Evolutionary conservation across 768 basidiomycete genomes (phyloP).

Genomic region (Pisolithus orientalis): DNA sequence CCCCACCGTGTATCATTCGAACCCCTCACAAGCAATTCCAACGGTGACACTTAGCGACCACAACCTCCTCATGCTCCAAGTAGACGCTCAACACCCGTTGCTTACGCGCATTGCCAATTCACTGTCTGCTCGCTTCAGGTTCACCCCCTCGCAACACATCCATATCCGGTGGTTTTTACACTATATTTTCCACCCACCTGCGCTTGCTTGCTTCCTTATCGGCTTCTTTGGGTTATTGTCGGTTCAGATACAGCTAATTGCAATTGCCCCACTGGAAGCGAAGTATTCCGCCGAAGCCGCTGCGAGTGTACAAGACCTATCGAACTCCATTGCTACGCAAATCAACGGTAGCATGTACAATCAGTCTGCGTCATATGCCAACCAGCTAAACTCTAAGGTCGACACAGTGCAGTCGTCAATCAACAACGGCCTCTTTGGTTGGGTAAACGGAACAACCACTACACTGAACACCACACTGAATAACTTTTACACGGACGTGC

Average conservation of each 20-base stretch:
- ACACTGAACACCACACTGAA: constrained; percentile 83
- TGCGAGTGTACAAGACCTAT: constrained; percentile 57
- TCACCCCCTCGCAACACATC: constrained; percentile 57
- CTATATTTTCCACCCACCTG: constrained; percentile 89
- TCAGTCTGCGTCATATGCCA: constrained; percentile 73
- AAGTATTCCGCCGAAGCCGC: constrained; percentile 62
- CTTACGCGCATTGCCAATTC: constrained; percentile 58
- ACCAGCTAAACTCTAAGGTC: constrained; percentile 68
- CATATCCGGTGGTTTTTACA: constrained; percentile 84
- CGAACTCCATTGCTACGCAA: constrained; percentile 61
- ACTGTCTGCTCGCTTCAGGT: constrained; percentile 42
- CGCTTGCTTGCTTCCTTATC: constrained; percentile 85
- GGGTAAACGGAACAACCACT: constrained; percentile 88
- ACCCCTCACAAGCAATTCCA: constrained; percentile 31
- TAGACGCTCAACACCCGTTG: constrained; percentile 65
- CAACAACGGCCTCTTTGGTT: constrained; percentile 87
- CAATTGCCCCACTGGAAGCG: constrained; percentile 64
- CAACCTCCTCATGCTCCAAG: constrained; percentile 71
- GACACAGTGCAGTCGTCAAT: constrained; percentile 65
- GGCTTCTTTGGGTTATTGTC: constrained; percentile 87
- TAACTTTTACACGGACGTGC: constrained; percentile 81
- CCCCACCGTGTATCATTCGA: constrained; percentile 48
- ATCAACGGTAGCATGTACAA: constrained; percentile 83
- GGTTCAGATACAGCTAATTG: constrained; percentile 81
- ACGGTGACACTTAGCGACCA: constrained; percentile 61